Conservation (phyloP, 2,329 filamentous ascomycete species). For the Fusarium mundagurra region DNA sequence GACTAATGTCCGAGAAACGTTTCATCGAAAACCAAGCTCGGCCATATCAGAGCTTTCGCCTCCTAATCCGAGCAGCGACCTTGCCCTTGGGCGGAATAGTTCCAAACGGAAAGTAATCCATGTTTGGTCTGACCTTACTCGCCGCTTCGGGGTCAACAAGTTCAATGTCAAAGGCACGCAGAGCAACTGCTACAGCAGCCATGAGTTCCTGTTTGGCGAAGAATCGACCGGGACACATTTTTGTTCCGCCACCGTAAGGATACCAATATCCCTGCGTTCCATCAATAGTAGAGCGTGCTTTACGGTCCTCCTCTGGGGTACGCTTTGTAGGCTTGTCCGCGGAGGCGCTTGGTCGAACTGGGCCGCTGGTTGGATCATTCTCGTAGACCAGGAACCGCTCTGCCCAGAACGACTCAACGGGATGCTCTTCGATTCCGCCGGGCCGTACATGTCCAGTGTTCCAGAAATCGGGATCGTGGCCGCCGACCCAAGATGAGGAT, state of each 20-base stretch:
- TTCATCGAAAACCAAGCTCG: not conserved
- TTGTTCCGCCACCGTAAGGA: conserved; percentile 48
- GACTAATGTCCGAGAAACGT: too few species aligned
- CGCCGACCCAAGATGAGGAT: conserved; percentile 21
- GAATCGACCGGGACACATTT: conserved; percentile 49
- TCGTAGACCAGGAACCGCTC: conserved; percentile 37
- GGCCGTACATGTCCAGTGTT: conserved; percentile 18
- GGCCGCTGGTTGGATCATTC: conserved; percentile 32
- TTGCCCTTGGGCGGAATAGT: conserved; percentile 34
- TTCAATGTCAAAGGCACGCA: conserved; percentile 47
- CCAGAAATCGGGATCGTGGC: conserved; percentile 29
- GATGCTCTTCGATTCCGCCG: conserved; percentile 17
- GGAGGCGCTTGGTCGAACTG: not conserved
- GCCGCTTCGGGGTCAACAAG: conserved; percentile 22
- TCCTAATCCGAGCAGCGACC: conserved; percentile 21
- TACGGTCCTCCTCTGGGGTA: conserved; percentile 1
- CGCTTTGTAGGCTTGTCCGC: not conserved
- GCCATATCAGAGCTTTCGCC: not conserved
- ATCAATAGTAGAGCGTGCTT: conserved; percentile 16
- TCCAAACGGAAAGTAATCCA: conserved; percentile 40
- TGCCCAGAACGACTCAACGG: conserved; percentile 34
- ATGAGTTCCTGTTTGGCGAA: conserved; percentile 50
- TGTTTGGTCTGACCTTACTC: conserved; percentile 19
- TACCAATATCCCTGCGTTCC: conserved; percentile 46
- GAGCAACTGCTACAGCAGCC: conserved; percentile 43